These are phyloP conservation scores for Phaffomyces thermotolerans DNA, from an alignment of 805 yeast species.

Conservation along the genomic window DNA sequence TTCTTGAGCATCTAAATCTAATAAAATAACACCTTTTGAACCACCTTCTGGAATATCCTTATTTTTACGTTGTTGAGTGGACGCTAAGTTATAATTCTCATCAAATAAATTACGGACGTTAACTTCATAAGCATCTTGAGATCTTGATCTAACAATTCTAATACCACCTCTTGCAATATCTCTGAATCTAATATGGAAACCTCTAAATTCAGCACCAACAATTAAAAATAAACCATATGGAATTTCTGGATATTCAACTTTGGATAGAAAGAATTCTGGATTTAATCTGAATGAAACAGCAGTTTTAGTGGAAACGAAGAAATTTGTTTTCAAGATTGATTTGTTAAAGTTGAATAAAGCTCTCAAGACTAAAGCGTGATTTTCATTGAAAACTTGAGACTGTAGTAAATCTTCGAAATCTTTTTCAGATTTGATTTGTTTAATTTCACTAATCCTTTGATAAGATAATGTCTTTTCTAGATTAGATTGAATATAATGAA, in stretches of 20 bases:
- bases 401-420: constrained; percentile 66
- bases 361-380: constrained; percentile 69
- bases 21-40: constrained; percentile 90
- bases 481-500: constrained; percentile 68
- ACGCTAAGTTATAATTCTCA: constrained; percentile 92
- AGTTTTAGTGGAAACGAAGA: constrained; percentile 87
- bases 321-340: constrained; percentile 86
- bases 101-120: constrained; percentile 88
- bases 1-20: constrained; percentile 64
- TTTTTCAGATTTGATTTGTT: constrained; percentile 64
- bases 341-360: constrained; percentile 82
- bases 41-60: constrained; percentile 99
- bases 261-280: constrained; percentile 72
- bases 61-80: constrained; percentile 93
- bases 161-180: constrained; percentile 99
- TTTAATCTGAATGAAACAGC: constrained; percentile 90
- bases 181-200: constrained; percentile 94
- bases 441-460: constrained; percentile 74
- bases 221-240: constrained; percentile 94
- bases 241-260: constrained; percentile 80
- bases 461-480: constrained; percentile 77
- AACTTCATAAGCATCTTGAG: constrained; percentile 74
- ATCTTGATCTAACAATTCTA: constrained; percentile 84
- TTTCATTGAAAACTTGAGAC: constrained; percentile 67
- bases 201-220: constrained; percentile 94